Base-by-base conservation (phyloP, 257 asterid genomes). In the Coffea eugenioides region DNA sequence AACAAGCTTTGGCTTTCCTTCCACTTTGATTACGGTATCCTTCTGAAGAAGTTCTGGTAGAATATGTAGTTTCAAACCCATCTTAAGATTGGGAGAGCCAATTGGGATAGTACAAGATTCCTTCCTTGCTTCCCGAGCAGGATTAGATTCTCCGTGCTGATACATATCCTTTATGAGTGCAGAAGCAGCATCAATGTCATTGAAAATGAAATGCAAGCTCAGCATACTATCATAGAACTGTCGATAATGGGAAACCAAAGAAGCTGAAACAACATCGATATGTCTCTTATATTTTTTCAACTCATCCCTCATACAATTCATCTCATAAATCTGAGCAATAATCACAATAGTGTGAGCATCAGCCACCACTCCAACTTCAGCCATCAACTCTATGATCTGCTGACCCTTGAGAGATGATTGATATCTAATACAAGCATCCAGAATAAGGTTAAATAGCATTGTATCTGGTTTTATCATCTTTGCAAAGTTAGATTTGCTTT, bases 131-230 rank as follows among this genome's bases (percentile, higher is more conserved):
- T 76, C 70, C 68, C 73, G 82, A 23, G 61, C 20, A 6, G 51
- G 66, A 74, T 64, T 69, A 27, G 80, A 71, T 69, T 82, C 87
- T 18, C 79, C 49, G 64, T 41, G 25, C 75, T 76, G 56, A 73
- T 82, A 86, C 73, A 95, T 79, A 62, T 89, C 92, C 64, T 80
- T 57, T 71, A 93, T 73, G 67, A 95, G 96, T 46, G 87, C 80
- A 69, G 93, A 93, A 73, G 95, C 97, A 81, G 91, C 85, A 79
- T 91, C 94, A 8, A 92, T 77, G 80, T 95, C 99, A 64, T 89
- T 84, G 86, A 92, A 90, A 86, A 85, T 88, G 79, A 95, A 90
- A 88, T 93, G 93, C 88, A 90, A 83, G 83, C 91, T 83, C 80
- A 92, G 82, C 71, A 95, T 79, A 78, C 87, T 86, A 69, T 90